phyloP scores from a whole-genome alignment of 352 stramenopile genomes.

The Phytophthora cactorum region DNA sequence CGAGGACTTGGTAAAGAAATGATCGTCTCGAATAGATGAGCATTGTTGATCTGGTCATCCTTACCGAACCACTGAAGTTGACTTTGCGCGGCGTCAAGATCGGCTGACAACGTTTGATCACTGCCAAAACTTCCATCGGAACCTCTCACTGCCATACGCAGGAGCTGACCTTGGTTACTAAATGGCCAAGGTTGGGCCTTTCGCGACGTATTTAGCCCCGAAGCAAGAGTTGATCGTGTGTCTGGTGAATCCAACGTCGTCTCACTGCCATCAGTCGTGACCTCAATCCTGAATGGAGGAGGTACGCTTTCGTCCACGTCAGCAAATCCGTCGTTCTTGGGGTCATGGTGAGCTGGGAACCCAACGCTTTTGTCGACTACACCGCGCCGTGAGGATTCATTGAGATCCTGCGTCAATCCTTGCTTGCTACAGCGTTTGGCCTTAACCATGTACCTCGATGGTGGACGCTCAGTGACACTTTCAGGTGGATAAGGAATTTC shows the following conservation, averaged over 20 bases:
- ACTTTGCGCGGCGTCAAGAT: conserved; percentile 17
- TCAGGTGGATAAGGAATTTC: conserved; percentile 4
- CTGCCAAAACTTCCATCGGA: conserved; percentile 10
- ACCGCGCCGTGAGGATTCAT: conserved; percentile 48
- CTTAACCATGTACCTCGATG: conserved; percentile 83
- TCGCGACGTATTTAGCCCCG: background rate
- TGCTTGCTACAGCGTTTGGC: conserved; percentile 40
- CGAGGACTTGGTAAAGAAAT: conserved; percentile 41
- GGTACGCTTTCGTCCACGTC: conserved; percentile 83
- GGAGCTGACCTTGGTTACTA: conserved; percentile 44
- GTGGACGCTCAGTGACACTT: conserved; percentile 48
- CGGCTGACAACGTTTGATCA: conserved; percentile 15
- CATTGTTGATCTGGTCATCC: conserved; percentile 65
- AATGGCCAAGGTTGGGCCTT: conserved; percentile 44
- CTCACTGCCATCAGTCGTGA: conserved; percentile 59
- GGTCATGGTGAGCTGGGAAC: conserved; percentile 67
- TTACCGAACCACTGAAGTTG: conserved; percentile 58
- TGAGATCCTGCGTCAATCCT: background rate
- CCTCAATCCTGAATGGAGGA: conserved; percentile 80
- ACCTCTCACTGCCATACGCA: conserved; percentile 19
- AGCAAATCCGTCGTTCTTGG: conserved; percentile 79
- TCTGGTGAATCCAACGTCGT: conserved; percentile 13
- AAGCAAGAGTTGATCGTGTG: background rate
- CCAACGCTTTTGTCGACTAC: conserved; percentile 34
- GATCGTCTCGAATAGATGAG: conserved; percentile 60